Evolutionary conservation across 2,329 filamentous ascomycete genomes (phyloP), one percentile per base, ranked within the genome.

Genomic region (Ophioceras dolichostomum): DNA sequence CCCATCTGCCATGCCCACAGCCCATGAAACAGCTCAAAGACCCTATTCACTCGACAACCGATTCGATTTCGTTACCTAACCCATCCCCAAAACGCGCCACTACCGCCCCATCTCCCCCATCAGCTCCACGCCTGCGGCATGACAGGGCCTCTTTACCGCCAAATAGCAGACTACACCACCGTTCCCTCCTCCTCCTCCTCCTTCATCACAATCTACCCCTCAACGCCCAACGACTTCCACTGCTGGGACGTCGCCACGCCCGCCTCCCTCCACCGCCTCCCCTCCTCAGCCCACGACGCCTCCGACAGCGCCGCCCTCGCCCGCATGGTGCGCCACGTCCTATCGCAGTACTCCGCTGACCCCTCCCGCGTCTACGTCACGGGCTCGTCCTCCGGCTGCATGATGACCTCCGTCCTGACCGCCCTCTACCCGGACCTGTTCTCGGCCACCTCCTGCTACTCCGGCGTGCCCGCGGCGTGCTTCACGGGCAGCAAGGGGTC

Each of bases 161-260:
- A 62, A 1, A 47, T 57, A 37, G 62, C 60, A 2, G 73, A 66
- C 51, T 70, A 65, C 56, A 26, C 12, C 8, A 7, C 8, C 22
- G n/a, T n/a, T n/a, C 8, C 7, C 22, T 52, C 57, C 12, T 56
- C 62, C 45, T 44, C 52, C 34, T 49, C 62, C 40, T 60, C 61
- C 32, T 60, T 61, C 43, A 56, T 64, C 24, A 61, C 70, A 41
- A 70, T 77, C 48, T 77, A 72, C 52, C 70, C 70, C 2, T 59
- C 63, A 43, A 65, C 64, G 2, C 67, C 68, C 0, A 21, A 39
- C 32, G n/a, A 30, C 29, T 68, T 57, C 14, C 54, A 53, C 29
- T 77, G 73, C 57, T 77, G 71, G 70, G 73, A 78, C 43, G 72
- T 76, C 3, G 64, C 64, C 10, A 68, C 63, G 20, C 57, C 55